Conservation (phyloP, 139 green algal species). For the Tetradesmus obliquus region DNA sequence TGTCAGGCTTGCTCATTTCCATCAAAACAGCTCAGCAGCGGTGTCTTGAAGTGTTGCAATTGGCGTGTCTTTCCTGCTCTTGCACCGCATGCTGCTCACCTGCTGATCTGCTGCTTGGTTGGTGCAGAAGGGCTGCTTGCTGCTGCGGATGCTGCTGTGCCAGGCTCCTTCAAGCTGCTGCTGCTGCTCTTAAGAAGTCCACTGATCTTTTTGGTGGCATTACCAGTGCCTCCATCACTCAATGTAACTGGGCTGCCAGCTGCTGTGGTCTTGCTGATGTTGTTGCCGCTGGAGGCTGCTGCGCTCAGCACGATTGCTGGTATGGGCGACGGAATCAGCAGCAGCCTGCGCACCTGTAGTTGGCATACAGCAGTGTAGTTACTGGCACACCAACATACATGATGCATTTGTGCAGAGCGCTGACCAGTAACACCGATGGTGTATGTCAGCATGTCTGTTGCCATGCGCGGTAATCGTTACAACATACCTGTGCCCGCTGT, state of each 20-base stretch:
- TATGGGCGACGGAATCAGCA: conserved; percentile 15
- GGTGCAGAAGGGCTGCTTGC: neutral
- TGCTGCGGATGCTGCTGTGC: neutral
- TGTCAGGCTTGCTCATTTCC: neutral
- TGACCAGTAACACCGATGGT: neutral
- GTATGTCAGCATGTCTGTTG: neutral
- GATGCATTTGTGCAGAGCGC: neutral
- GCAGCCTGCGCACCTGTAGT: conserved; percentile 28
- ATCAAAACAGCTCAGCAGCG: neutral
- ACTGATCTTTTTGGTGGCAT: neutral
- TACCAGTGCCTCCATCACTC: neutral
- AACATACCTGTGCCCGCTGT: conserved; percentile 63
- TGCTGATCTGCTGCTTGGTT: neutral
- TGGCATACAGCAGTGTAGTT: neutral
- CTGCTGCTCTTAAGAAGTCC: neutral
- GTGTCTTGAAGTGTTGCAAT: neutral
- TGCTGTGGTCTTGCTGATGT: neutral
- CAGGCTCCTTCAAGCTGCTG: neutral
- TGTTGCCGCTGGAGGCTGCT: neutral
- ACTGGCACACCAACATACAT: neutral
- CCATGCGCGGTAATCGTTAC: neutral
- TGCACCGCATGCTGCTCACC: neutral
- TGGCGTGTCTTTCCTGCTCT: no score
- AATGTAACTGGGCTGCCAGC: neutral
- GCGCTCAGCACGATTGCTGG: neutral